phyloP scores from a whole-genome alignment of 2,329 filamentous ascomycete species.

The Pseudomassariella vexata region DNA sequence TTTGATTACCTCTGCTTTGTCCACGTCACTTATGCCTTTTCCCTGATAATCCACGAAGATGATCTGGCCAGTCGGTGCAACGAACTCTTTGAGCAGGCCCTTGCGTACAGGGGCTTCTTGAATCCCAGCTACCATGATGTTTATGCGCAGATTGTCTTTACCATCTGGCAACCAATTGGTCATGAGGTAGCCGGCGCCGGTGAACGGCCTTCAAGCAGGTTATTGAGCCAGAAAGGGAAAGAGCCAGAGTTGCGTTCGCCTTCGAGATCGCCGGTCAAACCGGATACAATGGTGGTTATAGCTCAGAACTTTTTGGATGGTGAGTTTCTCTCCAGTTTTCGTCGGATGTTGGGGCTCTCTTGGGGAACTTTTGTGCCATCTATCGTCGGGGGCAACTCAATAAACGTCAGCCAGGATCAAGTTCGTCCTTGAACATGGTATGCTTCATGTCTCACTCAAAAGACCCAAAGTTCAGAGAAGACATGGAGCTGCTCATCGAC shows the following conservation, averaged over 20 bases:
- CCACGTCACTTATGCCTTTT: constrained; percentile 46
- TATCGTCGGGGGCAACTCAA: no score
- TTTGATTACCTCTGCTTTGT: constrained; percentile 44
- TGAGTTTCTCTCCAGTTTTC: constrained; percentile 29
- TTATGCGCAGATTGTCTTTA: constrained; percentile 37
- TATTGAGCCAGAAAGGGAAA: constrained; percentile 36
- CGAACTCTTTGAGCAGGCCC: constrained; percentile 40
- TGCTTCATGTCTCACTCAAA: no score
- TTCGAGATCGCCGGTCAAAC: constrained; percentile 5
- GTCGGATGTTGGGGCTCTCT: not conserved
- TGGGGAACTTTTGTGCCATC: no score
- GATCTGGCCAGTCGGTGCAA: constrained; percentile 28
- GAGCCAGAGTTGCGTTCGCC: constrained; percentile 20
- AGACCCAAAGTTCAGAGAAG: no score
- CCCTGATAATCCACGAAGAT: constrained; percentile 37
- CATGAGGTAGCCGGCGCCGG: constrained; percentile 19
- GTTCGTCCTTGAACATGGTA: no score
- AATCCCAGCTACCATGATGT: constrained; percentile 25
- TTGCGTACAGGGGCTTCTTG: constrained; percentile 37
- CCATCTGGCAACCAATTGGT: constrained; percentile 42
- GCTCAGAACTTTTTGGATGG: constrained; percentile 47
- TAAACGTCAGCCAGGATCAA: no score
- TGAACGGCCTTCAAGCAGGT: constrained; percentile 12
- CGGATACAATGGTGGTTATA: constrained; percentile 33
- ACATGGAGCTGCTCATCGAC: no score